These are phyloP conservation scores for Saccharomyces jurei DNA, from an alignment of 805 yeast genomes.

Conservation along the genomic window DNA sequence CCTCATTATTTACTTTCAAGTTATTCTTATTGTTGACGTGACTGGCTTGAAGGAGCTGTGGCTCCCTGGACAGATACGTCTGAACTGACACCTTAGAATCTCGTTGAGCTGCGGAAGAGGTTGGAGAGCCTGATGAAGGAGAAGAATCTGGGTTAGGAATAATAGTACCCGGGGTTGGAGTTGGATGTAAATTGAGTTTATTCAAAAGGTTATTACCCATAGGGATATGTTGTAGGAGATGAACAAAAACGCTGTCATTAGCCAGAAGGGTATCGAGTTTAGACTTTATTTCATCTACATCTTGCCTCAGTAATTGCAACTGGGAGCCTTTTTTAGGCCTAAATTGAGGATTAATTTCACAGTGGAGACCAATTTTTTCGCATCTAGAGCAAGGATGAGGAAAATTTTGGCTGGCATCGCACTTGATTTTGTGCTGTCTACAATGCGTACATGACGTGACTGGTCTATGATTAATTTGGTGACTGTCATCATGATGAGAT, in stretches of 20 bases:
- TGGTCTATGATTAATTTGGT: slow-evolving; percentile 52
- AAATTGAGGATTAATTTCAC: slow-evolving; percentile 87
- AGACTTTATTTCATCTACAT: slow-evolving; percentile 70
- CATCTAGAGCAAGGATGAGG: slow-evolving; percentile 82
- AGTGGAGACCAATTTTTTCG: slow-evolving; percentile 64
- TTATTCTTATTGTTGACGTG: neutral
- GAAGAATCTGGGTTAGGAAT: slow-evolving; percentile 6
- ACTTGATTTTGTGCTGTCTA: slow-evolving; percentile 87
- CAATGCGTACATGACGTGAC: slow-evolving; percentile 92
- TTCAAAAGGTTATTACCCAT: slow-evolving; percentile 11
- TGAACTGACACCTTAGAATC: slow-evolving; percentile 30
- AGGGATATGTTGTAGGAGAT: slow-evolving; percentile 39
- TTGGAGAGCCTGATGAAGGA: slow-evolving; percentile 3
- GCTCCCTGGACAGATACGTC: slow-evolving; percentile 39
- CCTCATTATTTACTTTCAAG: slow-evolving; percentile 1
- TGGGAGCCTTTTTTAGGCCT: slow-evolving; percentile 89
- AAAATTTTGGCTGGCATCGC: slow-evolving; percentile 78
- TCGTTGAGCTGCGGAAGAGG: slow-evolving; percentile 2
- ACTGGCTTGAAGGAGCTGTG: slow-evolving; percentile 29
- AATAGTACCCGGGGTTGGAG: neutral
- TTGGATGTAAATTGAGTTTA: neutral
- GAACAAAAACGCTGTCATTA: slow-evolving; percentile 61
- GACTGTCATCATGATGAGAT: neutral
- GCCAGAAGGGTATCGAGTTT: slow-evolving; percentile 59
- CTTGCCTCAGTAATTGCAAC: slow-evolving; percentile 73